Percentiles rank a stretch among this genome's conserved stretches.
phyloP scores from a whole-genome alignment of 1,139 yeast species.

The Protomyces lactucae-debilis region DNA sequence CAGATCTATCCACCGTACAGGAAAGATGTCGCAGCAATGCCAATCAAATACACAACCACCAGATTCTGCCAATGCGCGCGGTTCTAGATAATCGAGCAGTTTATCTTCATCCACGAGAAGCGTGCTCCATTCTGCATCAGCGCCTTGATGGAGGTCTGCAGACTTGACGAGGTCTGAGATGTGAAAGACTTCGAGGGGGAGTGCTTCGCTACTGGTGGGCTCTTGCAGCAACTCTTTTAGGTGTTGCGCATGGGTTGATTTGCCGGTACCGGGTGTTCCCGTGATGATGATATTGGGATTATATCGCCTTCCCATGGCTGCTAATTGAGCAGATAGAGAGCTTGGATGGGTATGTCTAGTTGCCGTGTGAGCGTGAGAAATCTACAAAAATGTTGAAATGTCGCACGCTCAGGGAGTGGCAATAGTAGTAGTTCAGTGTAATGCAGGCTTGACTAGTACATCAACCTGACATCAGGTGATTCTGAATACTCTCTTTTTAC shows the following conservation, averaged over 20 bases:
- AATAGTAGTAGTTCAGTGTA: too few relatives aligned
- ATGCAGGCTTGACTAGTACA: too few relatives aligned
- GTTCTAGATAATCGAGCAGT: slow-evolving; percentile 73
- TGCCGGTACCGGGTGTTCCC: slow-evolving; percentile 98
- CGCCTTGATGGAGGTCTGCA: slow-evolving; percentile 71
- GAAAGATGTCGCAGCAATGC: slow-evolving; percentile 96
- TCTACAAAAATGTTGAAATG: too few relatives aligned
- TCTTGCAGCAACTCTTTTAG: slow-evolving; percentile 46
- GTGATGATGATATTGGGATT: slow-evolving; percentile 74
- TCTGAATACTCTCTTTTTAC: too few relatives aligned
- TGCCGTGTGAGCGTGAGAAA: too few relatives aligned
- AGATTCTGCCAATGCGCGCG: slow-evolving; percentile 52
- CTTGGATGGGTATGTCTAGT: too few relatives aligned
- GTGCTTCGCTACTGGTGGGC: neutral
- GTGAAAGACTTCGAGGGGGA: slow-evolving; percentile 52
- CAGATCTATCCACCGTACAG: slow-evolving; percentile 84
- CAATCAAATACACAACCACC: slow-evolving; percentile 93
- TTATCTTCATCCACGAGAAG: slow-evolving; percentile 88
- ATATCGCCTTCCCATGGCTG: neutral
- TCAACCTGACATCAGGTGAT: too few relatives aligned
- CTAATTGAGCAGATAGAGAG: too few relatives aligned
- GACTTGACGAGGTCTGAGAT: slow-evolving; percentile 81
- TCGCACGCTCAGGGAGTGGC: too few relatives aligned
- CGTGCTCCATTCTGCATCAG: slow-evolving; percentile 77
- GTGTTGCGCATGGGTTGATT: slow-evolving; percentile 73